These are phyloP conservation scores for Lepidium didymum DNA, from an alignment of 345 rosid genomes.

Conservation along the genomic window DNA sequence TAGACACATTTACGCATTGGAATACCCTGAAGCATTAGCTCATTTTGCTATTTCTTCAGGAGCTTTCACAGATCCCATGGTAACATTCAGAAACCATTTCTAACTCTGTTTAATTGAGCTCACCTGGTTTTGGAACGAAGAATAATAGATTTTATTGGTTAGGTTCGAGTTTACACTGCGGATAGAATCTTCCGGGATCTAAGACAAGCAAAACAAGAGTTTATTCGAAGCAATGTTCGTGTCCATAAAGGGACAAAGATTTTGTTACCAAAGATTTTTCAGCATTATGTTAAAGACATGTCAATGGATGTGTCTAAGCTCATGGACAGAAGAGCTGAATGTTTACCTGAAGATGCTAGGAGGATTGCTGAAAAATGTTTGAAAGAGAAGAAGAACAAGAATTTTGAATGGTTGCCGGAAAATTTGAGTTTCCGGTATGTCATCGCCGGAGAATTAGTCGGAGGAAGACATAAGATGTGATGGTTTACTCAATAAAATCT, in stretches of 20 bases:
- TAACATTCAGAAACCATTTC: slow-evolving; percentile 15
- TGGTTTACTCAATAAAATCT: background rate
- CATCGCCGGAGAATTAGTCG: slow-evolving; percentile 44
- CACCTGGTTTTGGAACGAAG: background rate
- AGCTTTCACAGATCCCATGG: slow-evolving; percentile 69
- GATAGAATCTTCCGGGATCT: slow-evolving; percentile 56
- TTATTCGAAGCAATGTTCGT: slow-evolving; percentile 44
- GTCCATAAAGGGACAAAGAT: slow-evolving; percentile 60
- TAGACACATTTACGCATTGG: slow-evolving; percentile 61
- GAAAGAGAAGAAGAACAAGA: slow-evolving; percentile 44
- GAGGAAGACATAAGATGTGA: slow-evolving; percentile 25
- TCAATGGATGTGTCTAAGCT: slow-evolving; percentile 40
- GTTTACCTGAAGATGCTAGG: slow-evolving; percentile 46
- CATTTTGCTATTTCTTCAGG: slow-evolving; percentile 82
- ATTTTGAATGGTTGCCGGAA: slow-evolving; percentile 58
- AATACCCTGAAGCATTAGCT: slow-evolving; percentile 75
- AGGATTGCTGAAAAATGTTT: slow-evolving; percentile 45
- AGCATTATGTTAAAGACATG: slow-evolving; percentile 62
- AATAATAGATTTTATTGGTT: background rate
- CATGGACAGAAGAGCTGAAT: slow-evolving; percentile 34
- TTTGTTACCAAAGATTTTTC: slow-evolving; percentile 54
- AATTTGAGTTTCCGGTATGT: slow-evolving; percentile 63
- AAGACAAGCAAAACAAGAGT: slow-evolving; percentile 55
- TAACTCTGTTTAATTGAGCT: too few species aligned
- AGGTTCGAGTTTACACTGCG: slow-evolving; percentile 67